These are phyloP conservation scores for barley (Hordeum vulgare) DNA, from an alignment of 176 grass and related monocot genomes.

Conservation along the genomic window MorexV3_pseudomolecules_assembly NC_058524.1:579205288-579205787, in stretches of 20 bases:
- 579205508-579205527: slow-evolving; percentile 56
- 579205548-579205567: slow-evolving; percentile 85
- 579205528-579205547: slow-evolving; percentile 77
- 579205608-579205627: slow-evolving; percentile 92
- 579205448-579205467: slow-evolving; percentile 82
- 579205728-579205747: slow-evolving; percentile 62
- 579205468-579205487: slow-evolving; percentile 70
- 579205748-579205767: slow-evolving; percentile 64
- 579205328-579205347: slow-evolving; percentile 76
- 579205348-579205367: slow-evolving; percentile 47
- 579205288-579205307: slow-evolving; percentile 70
- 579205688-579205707: slow-evolving; percentile 9
- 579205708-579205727: slow-evolving; percentile 25
- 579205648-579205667: slow-evolving; percentile 53
- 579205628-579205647: slow-evolving; percentile 81
- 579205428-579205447: slow-evolving; percentile 75
- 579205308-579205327: slow-evolving; percentile 59
- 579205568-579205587: slow-evolving; percentile 75
- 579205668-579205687: not conserved
- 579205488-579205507: slow-evolving; percentile 77
- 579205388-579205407: slow-evolving; percentile 79
- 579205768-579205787: not conserved
- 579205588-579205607: slow-evolving; percentile 85
- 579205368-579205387: slow-evolving; percentile 66
- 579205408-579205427: slow-evolving; percentile 80